A percentile compares a stretch with the other conserved stretches of the same genome.
Conservation (phyloP, 805 yeast species). For the Barnettozyma californica region DNA sequence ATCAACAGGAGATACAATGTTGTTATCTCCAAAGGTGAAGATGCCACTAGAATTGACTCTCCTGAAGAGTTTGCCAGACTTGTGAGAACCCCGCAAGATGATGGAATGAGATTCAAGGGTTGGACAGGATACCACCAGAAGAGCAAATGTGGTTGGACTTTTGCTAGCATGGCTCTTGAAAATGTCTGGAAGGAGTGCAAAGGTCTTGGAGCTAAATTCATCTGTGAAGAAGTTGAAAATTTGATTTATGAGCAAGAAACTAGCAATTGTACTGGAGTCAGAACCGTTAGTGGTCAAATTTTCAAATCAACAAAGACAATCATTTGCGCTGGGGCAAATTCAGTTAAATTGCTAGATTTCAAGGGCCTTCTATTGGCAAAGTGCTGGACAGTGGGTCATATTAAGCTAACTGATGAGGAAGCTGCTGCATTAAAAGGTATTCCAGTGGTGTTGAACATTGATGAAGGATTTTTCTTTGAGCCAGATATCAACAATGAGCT, state of each 20-base stretch:
- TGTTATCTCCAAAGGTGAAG: slow-evolving; percentile 3
- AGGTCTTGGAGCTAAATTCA: slow-evolving; percentile 29
- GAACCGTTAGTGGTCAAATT: slow-evolving; percentile 24
- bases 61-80: slow-evolving; percentile 6
- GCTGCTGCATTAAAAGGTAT: slow-evolving; percentile 25
- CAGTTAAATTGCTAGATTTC: slow-evolving; percentile 31
- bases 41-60: slow-evolving; percentile 8
- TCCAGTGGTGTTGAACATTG: slow-evolving; percentile 34
- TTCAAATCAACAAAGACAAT: slow-evolving; percentile 26
- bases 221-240: slow-evolving; percentile 13
- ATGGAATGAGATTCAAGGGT: slow-evolving; percentile 12
- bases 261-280: slow-evolving; percentile 26
- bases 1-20: slow-evolving; percentile 6
- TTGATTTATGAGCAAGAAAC: slow-evolving; percentile 20
- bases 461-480: slow-evolving; percentile 38
- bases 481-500: slow-evolving; percentile 33
- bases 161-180: slow-evolving; percentile 30
- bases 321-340: slow-evolving; percentile 37
- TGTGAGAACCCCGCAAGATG: slow-evolving; percentile 2
- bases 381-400: slow-evolving; percentile 39
- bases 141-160: slow-evolving; percentile 33
- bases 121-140: slow-evolving; percentile 32
- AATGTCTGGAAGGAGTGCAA: slow-evolving; percentile 26
- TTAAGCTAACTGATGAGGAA: slow-evolving; percentile 31
- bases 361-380: slow-evolving; percentile 33